Evolutionary conservation across 1,139 yeast genomes (phyloP).

Genomic region (Yamadazyma mexicana): DNA sequence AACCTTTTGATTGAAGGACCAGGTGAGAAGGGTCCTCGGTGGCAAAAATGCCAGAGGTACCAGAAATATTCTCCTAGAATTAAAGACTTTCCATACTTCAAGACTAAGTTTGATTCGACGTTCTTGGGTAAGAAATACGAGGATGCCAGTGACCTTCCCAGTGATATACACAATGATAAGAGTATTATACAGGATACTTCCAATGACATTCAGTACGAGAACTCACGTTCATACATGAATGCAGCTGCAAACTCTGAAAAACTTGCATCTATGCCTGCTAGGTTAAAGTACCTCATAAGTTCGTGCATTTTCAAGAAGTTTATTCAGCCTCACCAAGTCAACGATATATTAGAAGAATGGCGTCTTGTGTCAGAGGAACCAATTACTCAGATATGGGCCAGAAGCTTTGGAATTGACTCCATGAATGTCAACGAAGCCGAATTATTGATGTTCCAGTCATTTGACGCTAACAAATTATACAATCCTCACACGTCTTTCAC

Average conservation of each 20-base stretch:
- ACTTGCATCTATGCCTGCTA: constrained; percentile 48
- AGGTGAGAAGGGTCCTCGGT: constrained; percentile 45
- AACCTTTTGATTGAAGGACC: constrained; percentile 35
- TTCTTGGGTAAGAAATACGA: constrained; percentile 20
- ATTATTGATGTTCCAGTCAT: constrained; percentile 36
- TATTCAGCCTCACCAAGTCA: constrained; percentile 25
- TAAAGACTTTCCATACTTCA: constrained; percentile 48
- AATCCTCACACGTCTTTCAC: constrained; percentile 32
- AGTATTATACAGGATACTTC: constrained; percentile 8
- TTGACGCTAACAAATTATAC: constrained; percentile 33
- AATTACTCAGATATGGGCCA: constrained; percentile 54
- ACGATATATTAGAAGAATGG: constrained; percentile 39
- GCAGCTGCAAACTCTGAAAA: constrained; percentile 30
- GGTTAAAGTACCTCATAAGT: constrained; percentile 49
- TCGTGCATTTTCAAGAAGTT: constrained; percentile 50
- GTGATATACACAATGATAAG: not conserved
- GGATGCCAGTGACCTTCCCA: constrained; percentile 7
- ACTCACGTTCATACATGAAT: constrained; percentile 27
- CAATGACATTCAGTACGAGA: constrained; percentile 37
- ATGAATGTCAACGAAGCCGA: constrained; percentile 56
- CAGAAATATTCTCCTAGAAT: constrained; percentile 45
- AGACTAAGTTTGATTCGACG: constrained; percentile 36
- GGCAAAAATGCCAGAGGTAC: constrained; percentile 49
- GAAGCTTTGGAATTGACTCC: constrained; percentile 52
- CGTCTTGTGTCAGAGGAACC: constrained; percentile 55